Evolutionary conservation across 345 rosid species (phyloP).

Genomic region (Passiflora organensis): DNA sequence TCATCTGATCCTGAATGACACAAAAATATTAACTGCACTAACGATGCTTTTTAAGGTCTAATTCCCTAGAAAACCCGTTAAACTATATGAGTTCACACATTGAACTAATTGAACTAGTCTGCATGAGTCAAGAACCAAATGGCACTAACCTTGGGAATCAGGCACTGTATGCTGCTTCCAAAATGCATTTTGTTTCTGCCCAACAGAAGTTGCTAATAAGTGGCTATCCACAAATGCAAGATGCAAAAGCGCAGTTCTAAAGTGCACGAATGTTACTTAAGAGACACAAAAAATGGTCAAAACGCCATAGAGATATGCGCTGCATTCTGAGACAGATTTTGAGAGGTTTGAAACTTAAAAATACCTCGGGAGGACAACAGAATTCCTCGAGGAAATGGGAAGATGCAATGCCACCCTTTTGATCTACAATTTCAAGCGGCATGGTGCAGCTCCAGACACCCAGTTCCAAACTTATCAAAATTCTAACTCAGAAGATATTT

Average conservation of each 20-base stretch:
- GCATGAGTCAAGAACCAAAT: constrained; percentile 6
- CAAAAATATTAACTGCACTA: background rate
- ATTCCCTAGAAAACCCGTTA: background rate
- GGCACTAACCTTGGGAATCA: constrained; percentile 52
- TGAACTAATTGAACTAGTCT: constrained; percentile 13
- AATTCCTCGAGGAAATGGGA: constrained; percentile 44
- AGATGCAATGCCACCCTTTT: constrained; percentile 42
- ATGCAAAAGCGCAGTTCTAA: background rate
- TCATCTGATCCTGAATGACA: background rate
- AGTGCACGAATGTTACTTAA: too few species aligned
- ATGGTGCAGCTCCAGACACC: constrained; percentile 26
- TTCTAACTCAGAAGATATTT: background rate
- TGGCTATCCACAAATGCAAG: constrained; percentile 14
- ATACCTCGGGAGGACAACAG: constrained; percentile 47
- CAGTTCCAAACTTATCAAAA: constrained; percentile 19
- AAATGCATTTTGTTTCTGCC: constrained; percentile 69
- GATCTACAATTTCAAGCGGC: constrained; percentile 68
- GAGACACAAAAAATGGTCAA: background rate
- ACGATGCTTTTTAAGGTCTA: background rate
- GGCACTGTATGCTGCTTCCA: constrained; percentile 45
- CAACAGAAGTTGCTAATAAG: constrained; percentile 20
- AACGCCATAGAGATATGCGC: background rate
- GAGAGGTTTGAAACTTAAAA: background rate
- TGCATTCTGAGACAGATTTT: background rate
- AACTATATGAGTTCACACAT: background rate